Evolutionary conservation across 2,329 filamentous ascomycete genomes (phyloP).

Genomic region (Aspergillus tanneri): DNA sequence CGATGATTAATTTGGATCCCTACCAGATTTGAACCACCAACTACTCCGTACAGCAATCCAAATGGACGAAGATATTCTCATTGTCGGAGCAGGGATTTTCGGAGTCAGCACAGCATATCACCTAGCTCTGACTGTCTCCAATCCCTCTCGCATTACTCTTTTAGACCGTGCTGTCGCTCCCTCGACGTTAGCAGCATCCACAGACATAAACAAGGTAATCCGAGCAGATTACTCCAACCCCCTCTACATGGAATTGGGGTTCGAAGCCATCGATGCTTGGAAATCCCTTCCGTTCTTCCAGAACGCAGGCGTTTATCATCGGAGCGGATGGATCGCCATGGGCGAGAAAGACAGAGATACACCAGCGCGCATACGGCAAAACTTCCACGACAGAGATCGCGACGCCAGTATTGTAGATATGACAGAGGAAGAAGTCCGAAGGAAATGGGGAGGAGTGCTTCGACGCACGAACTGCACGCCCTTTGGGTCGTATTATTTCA

Average conservation of each 20-base stretch:
- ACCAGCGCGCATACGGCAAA: constrained; percentile 53
- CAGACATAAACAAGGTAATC: constrained; percentile 72
- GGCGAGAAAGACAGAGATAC: constrained; percentile 50
- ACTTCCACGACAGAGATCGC: constrained; percentile 52
- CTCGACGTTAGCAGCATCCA: constrained; percentile 60
- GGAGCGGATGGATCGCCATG: constrained; percentile 60
- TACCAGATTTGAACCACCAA: neutral
- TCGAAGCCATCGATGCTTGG: constrained; percentile 66
- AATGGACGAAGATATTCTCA: constrained; percentile 43
- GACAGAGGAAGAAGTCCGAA: constrained; percentile 41
- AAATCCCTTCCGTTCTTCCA: constrained; percentile 57
- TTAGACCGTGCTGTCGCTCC: constrained; percentile 57
- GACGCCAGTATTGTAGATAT: constrained; percentile 45
- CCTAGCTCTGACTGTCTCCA: constrained; percentile 53
- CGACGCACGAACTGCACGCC: constrained; percentile 37
- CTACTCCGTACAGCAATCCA: neutral
- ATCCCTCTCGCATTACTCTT: constrained; percentile 53
- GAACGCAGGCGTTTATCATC: constrained; percentile 54
- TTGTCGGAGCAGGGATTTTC: constrained; percentile 66
- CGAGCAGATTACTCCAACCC: constrained; percentile 67
- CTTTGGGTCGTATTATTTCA: constrained; percentile 48
- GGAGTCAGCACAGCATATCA: constrained; percentile 66
- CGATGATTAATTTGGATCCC: too few species aligned
- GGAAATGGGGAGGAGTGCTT: constrained; percentile 45
- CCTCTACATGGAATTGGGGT: constrained; percentile 62